These are phyloP conservation scores for Phytophthora niederhauseri DNA, from an alignment of 352 stramenopile genomes.

Conservation along the genomic window DNA sequence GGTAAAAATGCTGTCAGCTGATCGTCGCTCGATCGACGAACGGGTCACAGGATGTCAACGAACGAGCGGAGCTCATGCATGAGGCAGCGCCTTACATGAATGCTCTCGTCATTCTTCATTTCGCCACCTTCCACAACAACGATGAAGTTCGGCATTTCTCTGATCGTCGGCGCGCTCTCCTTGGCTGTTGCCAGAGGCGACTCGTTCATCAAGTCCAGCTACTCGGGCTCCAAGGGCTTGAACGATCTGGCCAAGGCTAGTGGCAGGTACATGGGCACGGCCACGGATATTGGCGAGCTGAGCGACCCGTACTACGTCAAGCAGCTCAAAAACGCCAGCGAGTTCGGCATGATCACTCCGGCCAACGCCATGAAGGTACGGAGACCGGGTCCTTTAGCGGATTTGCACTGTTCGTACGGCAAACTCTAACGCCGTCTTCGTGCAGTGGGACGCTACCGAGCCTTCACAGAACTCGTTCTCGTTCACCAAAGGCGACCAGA, in stretches of 20 bases:
- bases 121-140: slow-evolving; percentile 1
- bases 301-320: slow-evolving; percentile 22
- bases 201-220: slow-evolving; percentile 20
- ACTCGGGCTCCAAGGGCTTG: slow-evolving; percentile 16
- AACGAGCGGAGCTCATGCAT: slow-evolving; percentile 4
- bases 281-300: slow-evolving; percentile 11
- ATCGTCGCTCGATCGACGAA: slow-evolving; percentile 9
- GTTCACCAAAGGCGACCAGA: slow-evolving; percentile 15
- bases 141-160: slow-evolving; percentile 11
- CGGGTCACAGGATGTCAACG: slow-evolving; percentile 4
- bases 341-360: slow-evolving; percentile 24
- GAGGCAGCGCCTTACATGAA: no score
- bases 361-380: slow-evolving; percentile 26
- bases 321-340: slow-evolving; percentile 17
- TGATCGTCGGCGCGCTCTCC: slow-evolving; percentile 7
- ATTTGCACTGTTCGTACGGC: neutral
- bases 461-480: slow-evolving; percentile 9
- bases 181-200: slow-evolving; percentile 14
- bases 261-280: slow-evolving; percentile 22
- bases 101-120: slow-evolving; percentile 3
- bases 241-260: slow-evolving; percentile 13
- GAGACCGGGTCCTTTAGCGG: neutral
- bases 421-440: neutral
- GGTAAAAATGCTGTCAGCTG: slow-evolving; percentile 20
- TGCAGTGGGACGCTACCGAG: slow-evolving; percentile 14